Conservation (phyloP, 2,329 filamentous ascomycete genomes). For the Sporothrix curviconia region DNA sequence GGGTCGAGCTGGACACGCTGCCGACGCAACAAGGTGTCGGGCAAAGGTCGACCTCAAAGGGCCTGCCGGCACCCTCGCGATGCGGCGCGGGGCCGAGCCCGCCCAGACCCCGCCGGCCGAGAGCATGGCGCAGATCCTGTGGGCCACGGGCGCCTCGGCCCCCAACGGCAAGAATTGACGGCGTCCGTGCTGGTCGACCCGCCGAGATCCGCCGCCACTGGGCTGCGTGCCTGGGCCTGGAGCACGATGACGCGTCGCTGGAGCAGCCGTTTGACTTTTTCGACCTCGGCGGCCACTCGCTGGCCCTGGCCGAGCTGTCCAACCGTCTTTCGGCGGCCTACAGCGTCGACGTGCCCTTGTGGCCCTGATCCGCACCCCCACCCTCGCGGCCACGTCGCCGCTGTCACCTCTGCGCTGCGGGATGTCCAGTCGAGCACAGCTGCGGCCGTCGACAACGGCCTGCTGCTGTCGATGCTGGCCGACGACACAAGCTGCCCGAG, state of each 20-base stretch:
- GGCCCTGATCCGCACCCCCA: slow-evolving; percentile 64
- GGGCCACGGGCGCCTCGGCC: neutral
- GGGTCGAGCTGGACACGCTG: slow-evolving; percentile 64
- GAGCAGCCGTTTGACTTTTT: slow-evolving; percentile 70
- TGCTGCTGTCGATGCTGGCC: slow-evolving; percentile 30
- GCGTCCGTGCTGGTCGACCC: slow-evolving; percentile 59
- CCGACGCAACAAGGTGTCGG: slow-evolving; percentile 73
- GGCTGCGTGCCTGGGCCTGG: slow-evolving; percentile 63
- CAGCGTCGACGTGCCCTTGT: slow-evolving; percentile 65
- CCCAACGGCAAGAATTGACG: slow-evolving; percentile 29
- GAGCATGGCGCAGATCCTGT: slow-evolving; percentile 27
- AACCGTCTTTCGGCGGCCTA: slow-evolving; percentile 62
- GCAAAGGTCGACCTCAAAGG: slow-evolving; percentile 70
- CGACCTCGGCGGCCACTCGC: slow-evolving; percentile 71
- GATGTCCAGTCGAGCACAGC: slow-evolving; percentile 43
- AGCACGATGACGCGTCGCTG: slow-evolving; percentile 44
- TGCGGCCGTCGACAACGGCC: slow-evolving; percentile 5
- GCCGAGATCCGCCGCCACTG: slow-evolving; percentile 65
- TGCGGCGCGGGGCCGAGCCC: slow-evolving; percentile 39
- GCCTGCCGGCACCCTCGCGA: slow-evolving; percentile 61
- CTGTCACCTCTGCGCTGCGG: slow-evolving; percentile 65
- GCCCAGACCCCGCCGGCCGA: slow-evolving; percentile 33
- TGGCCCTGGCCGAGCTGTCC: slow-evolving; percentile 72
- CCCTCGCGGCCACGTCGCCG: slow-evolving; percentile 67
- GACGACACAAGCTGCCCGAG: slow-evolving; percentile 46